Evolutionary conservation across 495 filamentous ascomycete genomes (phyloP), one percentile per base, ranked within the genome.

Genomic region (Aspergillus bertholletiae): DNA sequence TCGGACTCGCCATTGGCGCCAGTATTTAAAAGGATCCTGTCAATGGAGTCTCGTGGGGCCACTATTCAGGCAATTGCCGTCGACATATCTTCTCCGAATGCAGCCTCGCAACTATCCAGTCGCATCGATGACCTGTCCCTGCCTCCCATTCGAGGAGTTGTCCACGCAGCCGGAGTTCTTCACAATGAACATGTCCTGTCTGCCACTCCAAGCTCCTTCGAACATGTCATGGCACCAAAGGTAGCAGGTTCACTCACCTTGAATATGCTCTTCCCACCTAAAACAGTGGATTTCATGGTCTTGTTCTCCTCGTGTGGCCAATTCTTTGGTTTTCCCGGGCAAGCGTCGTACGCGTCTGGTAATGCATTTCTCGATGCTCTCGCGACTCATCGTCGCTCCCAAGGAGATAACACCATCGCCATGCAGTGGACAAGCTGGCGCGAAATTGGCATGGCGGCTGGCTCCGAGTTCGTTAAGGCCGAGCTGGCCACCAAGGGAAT

Each of bases 401-500:
- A 48, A 21, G 70, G 69, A 11, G 69, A 75, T 45, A 74, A 75
- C 46, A 51, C 64, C 13, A 47, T 73, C 13, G 61, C 73, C 0
- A 51, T 76, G 34, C 67, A 69, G 51, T 76, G 69, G 71, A 76
- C 74, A 9, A 59, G 54, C 39, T 77, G 74, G 74, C 63, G 63
- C 9, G 70, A 71, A 5, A 35, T 75, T 46, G 74, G 74, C 28
- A 66, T 74, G 62, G 63, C 64, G 1, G 59, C 65, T 24, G 63
- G 59, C 53, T 63, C 72, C 0, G 70, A 75, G 15, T 72, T 69
- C 54, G 60, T 77, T 56, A 59, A 56, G 4, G 65, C 62, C 1
- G 74, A 77, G 50, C 60, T 75, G 9, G 54, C 64, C 32, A 61
- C 52, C 57, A 69, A 67, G 54, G 74, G 74, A 23, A 71, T 77